phyloP scores from a whole-genome alignment of 2,329 filamentous ascomycete genomes.

The Davidsoniella virescens region DNA sequence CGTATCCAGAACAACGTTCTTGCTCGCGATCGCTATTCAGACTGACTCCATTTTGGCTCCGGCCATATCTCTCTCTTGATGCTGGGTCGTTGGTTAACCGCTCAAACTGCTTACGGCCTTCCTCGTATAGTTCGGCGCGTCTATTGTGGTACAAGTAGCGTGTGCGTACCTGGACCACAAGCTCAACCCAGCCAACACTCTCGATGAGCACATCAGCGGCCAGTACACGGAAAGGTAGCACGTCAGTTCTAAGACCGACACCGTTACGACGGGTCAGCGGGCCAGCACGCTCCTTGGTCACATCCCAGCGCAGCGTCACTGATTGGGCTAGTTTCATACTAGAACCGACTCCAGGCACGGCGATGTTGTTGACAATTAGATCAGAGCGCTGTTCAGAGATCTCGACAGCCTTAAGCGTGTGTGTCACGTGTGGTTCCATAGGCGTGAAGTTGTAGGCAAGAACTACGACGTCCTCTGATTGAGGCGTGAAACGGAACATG shows the following conservation, averaged over 20 bases:
- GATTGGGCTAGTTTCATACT: constrained; percentile 54
- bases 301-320: constrained; percentile 63
- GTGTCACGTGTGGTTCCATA: constrained; percentile 57
- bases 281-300: constrained; percentile 64
- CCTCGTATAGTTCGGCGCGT: constrained; percentile 15
- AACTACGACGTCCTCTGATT: constrained; percentile 43
- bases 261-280: constrained; percentile 50
- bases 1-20: no score
- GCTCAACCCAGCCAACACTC: constrained; percentile 83
- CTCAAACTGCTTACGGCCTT: no score
- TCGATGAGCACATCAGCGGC: constrained; percentile 77
- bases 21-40: not conserved
- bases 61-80: no score
- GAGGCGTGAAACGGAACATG: constrained; percentile 72
- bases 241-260: constrained; percentile 45
- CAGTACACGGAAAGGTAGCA: constrained; percentile 64
- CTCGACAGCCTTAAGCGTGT: constrained; percentile 60
- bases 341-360: constrained; percentile 37
- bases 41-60: no score
- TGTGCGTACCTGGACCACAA: constrained; percentile 64
- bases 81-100: no score
- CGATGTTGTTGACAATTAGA: constrained; percentile 44
- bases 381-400: constrained; percentile 51
- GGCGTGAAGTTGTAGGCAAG: constrained; percentile 80
- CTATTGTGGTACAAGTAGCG: constrained; percentile 25